Evolutionary conservation across 2,329 filamentous ascomycete species (phyloP).

Genomic region (Lecanicillium sp.): DNA sequence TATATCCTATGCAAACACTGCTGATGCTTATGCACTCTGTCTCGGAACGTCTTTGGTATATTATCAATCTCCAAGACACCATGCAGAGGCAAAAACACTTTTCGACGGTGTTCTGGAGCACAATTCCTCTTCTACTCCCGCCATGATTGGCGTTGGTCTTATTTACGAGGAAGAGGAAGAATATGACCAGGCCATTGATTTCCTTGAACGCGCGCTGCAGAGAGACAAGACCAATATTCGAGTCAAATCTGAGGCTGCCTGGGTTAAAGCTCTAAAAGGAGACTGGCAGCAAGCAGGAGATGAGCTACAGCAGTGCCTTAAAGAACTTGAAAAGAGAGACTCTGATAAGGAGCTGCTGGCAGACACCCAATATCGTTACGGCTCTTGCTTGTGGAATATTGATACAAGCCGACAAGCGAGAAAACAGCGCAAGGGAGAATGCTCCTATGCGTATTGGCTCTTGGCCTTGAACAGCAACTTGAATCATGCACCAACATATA

Average conservation of each 20-base stretch:
- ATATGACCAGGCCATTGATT: slow-evolving; percentile 71
- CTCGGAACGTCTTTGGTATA: slow-evolving; percentile 85
- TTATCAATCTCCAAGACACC: slow-evolving; percentile 82
- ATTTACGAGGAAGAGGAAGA: slow-evolving; percentile 93
- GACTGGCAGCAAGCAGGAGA: slow-evolving; percentile 59
- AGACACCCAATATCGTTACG: slow-evolving; percentile 79
- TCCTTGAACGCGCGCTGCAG: slow-evolving; percentile 66
- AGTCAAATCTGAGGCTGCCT: slow-evolving; percentile 79
- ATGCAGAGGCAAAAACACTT: slow-evolving; percentile 76
- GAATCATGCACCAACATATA: slow-evolving; percentile 85
- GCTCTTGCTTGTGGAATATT: slow-evolving; percentile 77
- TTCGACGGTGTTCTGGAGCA: slow-evolving; percentile 75
- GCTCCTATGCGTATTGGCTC: slow-evolving; percentile 74
- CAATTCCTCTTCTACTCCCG: slow-evolving; percentile 68
- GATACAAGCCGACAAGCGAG: slow-evolving; percentile 67
- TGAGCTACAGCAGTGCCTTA: slow-evolving; percentile 63
- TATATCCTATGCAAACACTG: slow-evolving; percentile 57
- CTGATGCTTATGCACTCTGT: slow-evolving; percentile 66
- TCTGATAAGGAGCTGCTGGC: slow-evolving; percentile 64
- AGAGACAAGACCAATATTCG: slow-evolving; percentile 67
- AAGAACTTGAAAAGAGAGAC: slow-evolving; percentile 53
- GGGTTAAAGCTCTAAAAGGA: slow-evolving; percentile 80
- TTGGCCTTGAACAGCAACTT: slow-evolving; percentile 78
- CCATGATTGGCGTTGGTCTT: slow-evolving; percentile 81
- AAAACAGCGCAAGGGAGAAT: slow-evolving; percentile 62